phyloP scores from a whole-genome alignment of 2,329 filamentous ascomycete species.

The Colletotrichum lentis region DNA sequence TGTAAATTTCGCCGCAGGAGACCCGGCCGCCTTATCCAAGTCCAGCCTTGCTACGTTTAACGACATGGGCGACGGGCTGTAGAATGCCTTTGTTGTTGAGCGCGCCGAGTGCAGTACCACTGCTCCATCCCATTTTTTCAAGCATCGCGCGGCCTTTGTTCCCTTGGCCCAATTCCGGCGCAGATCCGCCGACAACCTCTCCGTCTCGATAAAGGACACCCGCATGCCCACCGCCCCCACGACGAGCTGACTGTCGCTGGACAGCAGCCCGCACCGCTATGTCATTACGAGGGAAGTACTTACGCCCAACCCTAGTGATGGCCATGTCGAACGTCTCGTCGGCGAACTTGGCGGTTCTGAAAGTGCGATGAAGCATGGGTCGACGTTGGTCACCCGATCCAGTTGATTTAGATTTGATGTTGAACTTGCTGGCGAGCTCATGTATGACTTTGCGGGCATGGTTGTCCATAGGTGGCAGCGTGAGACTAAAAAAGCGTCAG shows the following conservation, averaged over 20 bases:
- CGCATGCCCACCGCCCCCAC: slow-evolving; percentile 42
- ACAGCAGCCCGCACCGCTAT: slow-evolving; percentile 27
- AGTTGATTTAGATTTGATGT: slow-evolving; percentile 83
- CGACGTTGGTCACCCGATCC: slow-evolving; percentile 78
- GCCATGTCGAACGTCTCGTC: slow-evolving; percentile 62
- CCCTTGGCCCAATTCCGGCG: slow-evolving; percentile 81
- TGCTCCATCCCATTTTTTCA: slow-evolving; percentile 97
- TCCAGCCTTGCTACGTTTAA: slow-evolving; percentile 87
- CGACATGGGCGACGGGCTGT: slow-evolving; percentile 83
- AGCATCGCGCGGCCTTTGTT: slow-evolving; percentile 89
- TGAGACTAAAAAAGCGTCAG: slow-evolving; percentile 59
- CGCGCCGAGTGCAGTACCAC: slow-evolving; percentile 83
- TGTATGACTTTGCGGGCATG: slow-evolving; percentile 80
- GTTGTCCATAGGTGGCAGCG: slow-evolving; percentile 86
- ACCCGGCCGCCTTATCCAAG: slow-evolving; percentile 62
- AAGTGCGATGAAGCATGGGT: slow-evolving; percentile 79
- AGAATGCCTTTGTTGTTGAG: slow-evolving; percentile 87
- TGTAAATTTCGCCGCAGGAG: rapidly evolving
- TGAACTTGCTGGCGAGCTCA: slow-evolving; percentile 76
- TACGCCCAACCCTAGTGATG: slow-evolving; percentile 57
- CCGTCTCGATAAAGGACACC: slow-evolving; percentile 77
- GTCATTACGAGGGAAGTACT: slow-evolving; percentile 65
- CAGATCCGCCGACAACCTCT: slow-evolving; percentile 84
- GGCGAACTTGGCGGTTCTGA: slow-evolving; percentile 68
- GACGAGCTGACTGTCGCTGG: slow-evolving; percentile 29